Conservation (phyloP, 306 rosid species). For the Adenanthera pavonina region DNA sequence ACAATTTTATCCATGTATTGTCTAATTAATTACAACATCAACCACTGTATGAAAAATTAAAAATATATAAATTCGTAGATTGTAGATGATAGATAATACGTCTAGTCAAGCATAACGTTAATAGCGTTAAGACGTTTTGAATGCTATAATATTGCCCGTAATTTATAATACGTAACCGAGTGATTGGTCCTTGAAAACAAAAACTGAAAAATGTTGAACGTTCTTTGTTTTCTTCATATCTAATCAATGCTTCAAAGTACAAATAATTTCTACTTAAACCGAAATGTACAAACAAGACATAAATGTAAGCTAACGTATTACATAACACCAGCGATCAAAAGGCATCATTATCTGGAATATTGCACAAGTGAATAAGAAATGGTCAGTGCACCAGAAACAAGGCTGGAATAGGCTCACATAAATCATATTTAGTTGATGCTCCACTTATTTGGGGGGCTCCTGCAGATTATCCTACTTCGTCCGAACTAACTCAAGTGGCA, state of each 20-base stretch:
- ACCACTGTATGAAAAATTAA: not conserved
- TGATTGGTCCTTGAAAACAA: not conserved
- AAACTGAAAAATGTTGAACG: not conserved
- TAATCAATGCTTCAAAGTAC: not conserved
- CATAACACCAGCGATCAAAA: constrained; percentile 6
- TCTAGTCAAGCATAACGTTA: not conserved
- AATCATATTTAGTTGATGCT: constrained; percentile 10
- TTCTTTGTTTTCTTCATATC: not conserved
- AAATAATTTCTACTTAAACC: not conserved
- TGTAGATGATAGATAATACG: not conserved
- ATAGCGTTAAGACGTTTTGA: not conserved
- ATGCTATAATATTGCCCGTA: not conserved
- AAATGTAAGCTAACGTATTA: not conserved
- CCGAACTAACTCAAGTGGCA: constrained; percentile 86
- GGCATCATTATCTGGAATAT: constrained; percentile 12
- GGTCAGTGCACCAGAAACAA: not conserved
- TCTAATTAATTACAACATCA: not conserved
- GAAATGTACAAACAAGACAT: not conserved
- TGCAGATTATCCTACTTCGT: constrained; percentile 46
- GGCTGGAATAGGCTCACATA: not conserved
- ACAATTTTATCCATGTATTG: not conserved
- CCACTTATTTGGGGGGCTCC: constrained; percentile 5
- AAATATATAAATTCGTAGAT: not conserved
- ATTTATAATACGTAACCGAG: not conserved
- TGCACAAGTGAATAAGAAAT: not conserved